These are phyloP conservation scores for Tuber magnatum DNA, from an alignment of 495 filamentous ascomycete species.

Conservation along the genomic window DNA sequence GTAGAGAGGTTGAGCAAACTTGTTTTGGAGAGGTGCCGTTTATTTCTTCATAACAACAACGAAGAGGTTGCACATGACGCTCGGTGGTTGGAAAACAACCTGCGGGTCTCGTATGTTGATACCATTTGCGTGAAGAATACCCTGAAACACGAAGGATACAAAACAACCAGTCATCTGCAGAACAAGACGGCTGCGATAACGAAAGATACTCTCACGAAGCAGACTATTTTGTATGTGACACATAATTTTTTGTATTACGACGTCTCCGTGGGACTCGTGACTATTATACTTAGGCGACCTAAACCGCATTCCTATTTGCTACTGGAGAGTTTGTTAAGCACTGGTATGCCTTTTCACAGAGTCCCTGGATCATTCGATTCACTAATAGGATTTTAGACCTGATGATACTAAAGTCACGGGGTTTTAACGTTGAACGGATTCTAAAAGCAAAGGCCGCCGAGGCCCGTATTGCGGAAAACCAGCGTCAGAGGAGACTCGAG, in stretches of 20 bases:
- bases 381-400: constrained; percentile 50
- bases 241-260: constrained; percentile 71
- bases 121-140: constrained; percentile 67
- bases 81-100: constrained; percentile 81
- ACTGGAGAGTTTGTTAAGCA: constrained; percentile 77
- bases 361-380: neutral
- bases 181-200: constrained; percentile 34
- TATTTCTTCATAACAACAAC: constrained; percentile 67
- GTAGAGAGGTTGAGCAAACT: constrained; percentile 57
- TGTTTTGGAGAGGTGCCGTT: constrained; percentile 72
- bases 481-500: constrained; percentile 67
- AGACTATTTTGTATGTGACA: constrained; percentile 54
- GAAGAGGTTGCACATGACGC: constrained; percentile 74
- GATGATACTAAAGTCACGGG: constrained; percentile 65
- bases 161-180: constrained; percentile 23
- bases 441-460: constrained; percentile 76
- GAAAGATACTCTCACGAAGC: constrained; percentile 31
- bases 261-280: constrained; percentile 74
- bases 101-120: constrained; percentile 67
- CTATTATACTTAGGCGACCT: constrained; percentile 70
- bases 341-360: constrained; percentile 33
- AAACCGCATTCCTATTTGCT: constrained; percentile 77
- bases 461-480: constrained; percentile 73
- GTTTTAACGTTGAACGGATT: constrained; percentile 92
- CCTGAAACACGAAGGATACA: constrained; percentile 50